Percentiles rank a stretch among this genome's conserved stretches.
These are phyloP conservation scores for Phoenix roebelenii DNA, from an alignment of 176 grass and related monocot genomes.

Conservation along the genomic window DNA sequence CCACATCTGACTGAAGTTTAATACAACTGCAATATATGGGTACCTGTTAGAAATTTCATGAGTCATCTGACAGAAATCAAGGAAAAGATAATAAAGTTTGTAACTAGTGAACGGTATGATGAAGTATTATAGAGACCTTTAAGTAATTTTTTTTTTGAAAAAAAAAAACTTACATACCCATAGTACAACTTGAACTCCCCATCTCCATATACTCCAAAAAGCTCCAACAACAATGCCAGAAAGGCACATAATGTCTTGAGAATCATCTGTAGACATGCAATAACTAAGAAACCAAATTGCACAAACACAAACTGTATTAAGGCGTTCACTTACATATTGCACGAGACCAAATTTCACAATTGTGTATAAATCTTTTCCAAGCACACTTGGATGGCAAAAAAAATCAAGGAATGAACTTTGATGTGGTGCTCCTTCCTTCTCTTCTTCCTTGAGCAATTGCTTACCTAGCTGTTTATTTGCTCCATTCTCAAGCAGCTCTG, in stretches of 20 bases:
- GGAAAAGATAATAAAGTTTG: not conserved
- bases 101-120: not conserved
- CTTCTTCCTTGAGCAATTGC: constrained; percentile 39
- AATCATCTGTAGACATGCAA: constrained; percentile 51
- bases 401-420: constrained; percentile 22
- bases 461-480: constrained; percentile 43
- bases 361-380: constrained; percentile 57
- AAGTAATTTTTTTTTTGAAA: not conserved
- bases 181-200: constrained; percentile 90
- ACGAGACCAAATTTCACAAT: constrained; percentile 85
- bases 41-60: constrained; percentile 40
- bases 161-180: constrained; percentile 33
- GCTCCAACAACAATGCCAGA: constrained; percentile 67
- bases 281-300: not conserved
- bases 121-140: too few species aligned
- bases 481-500: constrained; percentile 55
- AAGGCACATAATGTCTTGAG: constrained; percentile 76
- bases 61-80: constrained; percentile 1
- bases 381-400: constrained; percentile 42
- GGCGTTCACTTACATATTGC: constrained; percentile 57
- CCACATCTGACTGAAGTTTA: constrained; percentile 96
- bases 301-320: not conserved
- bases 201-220: constrained; percentile 72
- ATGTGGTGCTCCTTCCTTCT: constrained; percentile 16
- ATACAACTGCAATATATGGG: constrained; percentile 67